Evolutionary conservation across 2,329 filamentous ascomycete genomes (phyloP), one percentile per base, ranked within the genome.

Genomic region (Chaetoscypha palmicola): DNA sequence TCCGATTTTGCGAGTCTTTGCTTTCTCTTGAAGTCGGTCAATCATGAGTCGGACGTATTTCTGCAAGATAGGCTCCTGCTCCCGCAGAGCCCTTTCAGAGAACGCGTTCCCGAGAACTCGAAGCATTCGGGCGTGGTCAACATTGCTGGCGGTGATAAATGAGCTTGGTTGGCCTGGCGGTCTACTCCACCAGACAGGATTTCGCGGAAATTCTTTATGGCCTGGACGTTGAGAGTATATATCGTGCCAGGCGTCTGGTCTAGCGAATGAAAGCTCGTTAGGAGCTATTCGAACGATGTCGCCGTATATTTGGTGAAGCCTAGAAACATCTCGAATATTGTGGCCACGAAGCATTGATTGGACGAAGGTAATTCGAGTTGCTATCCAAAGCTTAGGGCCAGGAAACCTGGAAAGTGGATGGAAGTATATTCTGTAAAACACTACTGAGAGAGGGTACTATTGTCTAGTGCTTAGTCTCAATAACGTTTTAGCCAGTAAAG

Each of bases 1-100:
- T 17, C 12, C 32, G 5, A 5, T 14, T 1, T 37, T 26, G n/a
- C 17, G 5, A 10, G 45, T 38, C 9, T 23, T 11, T 1, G 26
- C 34, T 9, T 23, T 20, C 20, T 47, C 39, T 5, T 26, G 28
- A 2, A 52, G 24, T 11, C 41, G 28, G 2, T 31, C 19, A 16
- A 46, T 43, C 7, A 47, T 14, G 1, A 47, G 16, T 16, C 43
- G 28, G 21, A 46, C 34, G 12, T 46, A 48, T 11, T 21, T 40
- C 21, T 49, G 24, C 9, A 53, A 42, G 4, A 60, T 44, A 9
- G 59, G 54, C 11, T 48, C 47, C 38, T 64, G 62, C 38, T 63
- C 57, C 11, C 48, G 34, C 11, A 64, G 43, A 2, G 62, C 54
- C 28, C 51, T 12, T 52, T 9, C 51, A 49, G 4, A 60, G 60